Percentiles rank a stretch among this genome's conserved stretches.
Evolutionary conservation across 768 basidiomycete genomes (phyloP).

Genomic region (Xerocomellus chrysenteron): DNA sequence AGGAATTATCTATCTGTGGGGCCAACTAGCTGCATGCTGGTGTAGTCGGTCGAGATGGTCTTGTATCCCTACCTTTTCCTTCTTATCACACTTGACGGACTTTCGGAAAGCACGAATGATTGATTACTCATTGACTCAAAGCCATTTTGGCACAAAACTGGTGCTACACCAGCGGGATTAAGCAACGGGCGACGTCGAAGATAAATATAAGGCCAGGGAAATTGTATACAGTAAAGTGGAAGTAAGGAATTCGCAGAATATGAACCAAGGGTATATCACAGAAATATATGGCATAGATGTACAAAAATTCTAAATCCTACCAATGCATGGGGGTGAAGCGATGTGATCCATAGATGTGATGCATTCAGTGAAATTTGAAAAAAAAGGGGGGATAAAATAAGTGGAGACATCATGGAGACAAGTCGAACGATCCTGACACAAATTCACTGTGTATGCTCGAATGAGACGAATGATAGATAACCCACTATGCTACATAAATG

Average conservation of each 20-base stretch:
- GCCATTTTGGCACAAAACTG: slow-evolving; percentile 9
- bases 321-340: slow-evolving; percentile 14
- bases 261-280: slow-evolving; percentile 13
- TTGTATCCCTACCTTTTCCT: slow-evolving; percentile 9
- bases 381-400: neutral
- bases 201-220: slow-evolving; percentile 1
- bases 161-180: slow-evolving; percentile 24
- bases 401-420: neutral
- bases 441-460: slow-evolving; percentile 1
- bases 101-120: slow-evolving; percentile 1
- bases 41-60: neutral
- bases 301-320: slow-evolving; percentile 25
- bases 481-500: slow-evolving; percentile 14
- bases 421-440: neutral
- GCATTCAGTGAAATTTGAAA: neutral
- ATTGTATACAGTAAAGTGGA: slow-evolving; percentile 24
- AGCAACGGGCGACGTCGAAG: slow-evolving; percentile 4
- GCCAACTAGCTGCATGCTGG: slow-evolving; percentile 33
- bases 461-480: slow-evolving; percentile 1
- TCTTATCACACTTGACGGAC: neutral
- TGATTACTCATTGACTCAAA: slow-evolving; percentile 10
- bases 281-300: slow-evolving; percentile 14
- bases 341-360: slow-evolving; percentile 8
- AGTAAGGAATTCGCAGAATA: slow-evolving; percentile 7
- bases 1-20: slow-evolving; percentile 91